These are phyloP conservation scores for Darksidea phi DNA, from an alignment of 495 filamentous ascomycete genomes.

Conservation along the genomic window DNA sequence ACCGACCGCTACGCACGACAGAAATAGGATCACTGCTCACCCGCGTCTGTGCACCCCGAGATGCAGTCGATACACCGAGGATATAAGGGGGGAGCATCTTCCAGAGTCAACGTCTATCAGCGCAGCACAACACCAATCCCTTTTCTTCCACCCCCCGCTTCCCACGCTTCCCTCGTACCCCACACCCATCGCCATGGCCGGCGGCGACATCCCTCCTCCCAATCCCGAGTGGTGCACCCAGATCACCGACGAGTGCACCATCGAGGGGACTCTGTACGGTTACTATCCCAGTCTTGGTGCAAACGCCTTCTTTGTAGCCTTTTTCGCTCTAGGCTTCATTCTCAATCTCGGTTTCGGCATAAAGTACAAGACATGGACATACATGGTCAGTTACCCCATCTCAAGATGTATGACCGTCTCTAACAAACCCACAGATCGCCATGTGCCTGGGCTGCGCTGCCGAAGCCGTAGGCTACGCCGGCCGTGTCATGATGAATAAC, in stretches of 20 bases:
- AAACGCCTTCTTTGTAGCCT: slow-evolving; percentile 29
- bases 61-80: neutral
- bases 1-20: slow-evolving; percentile 2
- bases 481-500: slow-evolving; percentile 47
- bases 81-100: neutral
- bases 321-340: slow-evolving; percentile 30
- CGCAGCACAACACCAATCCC: neutral
- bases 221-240: neutral
- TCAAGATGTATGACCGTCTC: neutral
- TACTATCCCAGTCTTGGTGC: slow-evolving; percentile 30
- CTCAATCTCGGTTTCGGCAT: slow-evolving; percentile 27
- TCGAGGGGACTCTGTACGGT: slow-evolving; percentile 27
- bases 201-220: neutral
- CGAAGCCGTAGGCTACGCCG: slow-evolving; percentile 49
- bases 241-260: slow-evolving; percentile 7
- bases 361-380: slow-evolving; percentile 38
- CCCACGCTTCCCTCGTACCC: neutral
- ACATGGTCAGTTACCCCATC: slow-evolving; percentile 29
- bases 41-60: neutral
- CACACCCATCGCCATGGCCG: neutral
- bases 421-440: slow-evolving; percentile 28
- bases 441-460: slow-evolving; percentile 45
- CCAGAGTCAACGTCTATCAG: neutral
- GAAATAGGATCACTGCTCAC: neutral
- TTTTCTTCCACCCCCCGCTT: neutral